Evolutionary conservation across 2,329 filamentous ascomycete species (phyloP).

Genomic region (Chaetomiaceae sp.): DNA sequence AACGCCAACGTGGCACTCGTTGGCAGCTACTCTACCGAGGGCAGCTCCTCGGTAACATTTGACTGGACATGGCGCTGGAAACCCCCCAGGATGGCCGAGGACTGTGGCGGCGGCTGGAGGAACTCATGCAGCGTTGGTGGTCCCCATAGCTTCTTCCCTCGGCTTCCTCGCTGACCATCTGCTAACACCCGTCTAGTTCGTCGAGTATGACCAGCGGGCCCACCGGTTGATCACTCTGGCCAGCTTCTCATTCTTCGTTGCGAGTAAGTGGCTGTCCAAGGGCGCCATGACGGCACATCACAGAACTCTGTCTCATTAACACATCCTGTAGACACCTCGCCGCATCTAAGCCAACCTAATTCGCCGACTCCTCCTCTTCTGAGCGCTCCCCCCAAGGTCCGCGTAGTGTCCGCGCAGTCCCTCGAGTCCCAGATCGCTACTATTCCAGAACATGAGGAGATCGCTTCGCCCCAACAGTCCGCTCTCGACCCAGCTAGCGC

Average conservation of each 20-base stretch:
- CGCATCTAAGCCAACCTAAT: slow-evolving; percentile 51
- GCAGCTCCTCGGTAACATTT: slow-evolving; percentile 79
- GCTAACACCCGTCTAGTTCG: slow-evolving; percentile 57
- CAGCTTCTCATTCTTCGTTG: slow-evolving; percentile 92
- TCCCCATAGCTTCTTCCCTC: neutral
- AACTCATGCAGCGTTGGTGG: slow-evolving; percentile 79
- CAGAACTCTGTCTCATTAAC: neutral
- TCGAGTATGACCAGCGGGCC: slow-evolving; percentile 92
- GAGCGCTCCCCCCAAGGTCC: slow-evolving; percentile 66
- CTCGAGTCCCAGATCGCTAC: slow-evolving; percentile 77
- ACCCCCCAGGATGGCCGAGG: slow-evolving; percentile 75
- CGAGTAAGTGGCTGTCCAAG: slow-evolving; percentile 55
- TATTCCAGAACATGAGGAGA: slow-evolving; percentile 61
- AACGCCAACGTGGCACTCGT: slow-evolving; percentile 93
- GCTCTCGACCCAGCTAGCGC: slow-evolving; percentile 34
- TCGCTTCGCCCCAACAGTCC: slow-evolving; percentile 46
- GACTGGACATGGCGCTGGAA: slow-evolving; percentile 98
- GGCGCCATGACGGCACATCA: neutral
- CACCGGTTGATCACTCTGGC: slow-evolving; percentile 84
- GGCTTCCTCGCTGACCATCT: neutral
- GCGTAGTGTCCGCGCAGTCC: slow-evolving; percentile 82
- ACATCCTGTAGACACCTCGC: slow-evolving; percentile 37
- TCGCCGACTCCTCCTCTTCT: slow-evolving; percentile 69
- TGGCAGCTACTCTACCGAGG: slow-evolving; percentile 83
- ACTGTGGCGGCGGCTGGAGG: slow-evolving; percentile 86